phyloP scores from a whole-genome alignment of 192 early-diverging fungal genomes.

The Lobosporangium transversale region DNA sequence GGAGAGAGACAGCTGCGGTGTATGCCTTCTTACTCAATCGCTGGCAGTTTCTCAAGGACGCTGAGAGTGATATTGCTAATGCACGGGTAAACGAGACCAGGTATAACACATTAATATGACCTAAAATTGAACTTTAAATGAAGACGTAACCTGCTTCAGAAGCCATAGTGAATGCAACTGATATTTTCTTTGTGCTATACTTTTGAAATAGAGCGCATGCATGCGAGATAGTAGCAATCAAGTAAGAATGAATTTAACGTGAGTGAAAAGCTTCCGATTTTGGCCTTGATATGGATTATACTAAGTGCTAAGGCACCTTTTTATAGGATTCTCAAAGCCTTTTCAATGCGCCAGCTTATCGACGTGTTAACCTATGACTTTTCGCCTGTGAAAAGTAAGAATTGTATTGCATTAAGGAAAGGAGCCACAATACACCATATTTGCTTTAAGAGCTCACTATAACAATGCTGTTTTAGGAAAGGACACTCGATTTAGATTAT shows the following conservation, averaged over 20 bases:
- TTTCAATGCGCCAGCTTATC: constrained; percentile 45
- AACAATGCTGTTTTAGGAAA: constrained; percentile 15
- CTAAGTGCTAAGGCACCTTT: neutral
- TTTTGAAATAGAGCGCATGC: constrained; percentile 43
- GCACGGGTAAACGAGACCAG: constrained; percentile 50
- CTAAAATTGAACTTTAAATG: neutral
- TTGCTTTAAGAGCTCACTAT: neutral
- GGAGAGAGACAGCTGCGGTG: constrained; percentile 48
- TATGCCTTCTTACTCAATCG: constrained; percentile 46
- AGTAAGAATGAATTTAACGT: constrained; percentile 7
- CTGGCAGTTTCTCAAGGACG: constrained; percentile 51
- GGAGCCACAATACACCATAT: neutral
- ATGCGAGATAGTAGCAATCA: constrained; percentile 57
- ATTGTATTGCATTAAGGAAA: neutral
- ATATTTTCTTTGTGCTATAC: constrained; percentile 5
- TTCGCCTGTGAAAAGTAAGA: constrained; percentile 39
- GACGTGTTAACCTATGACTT: constrained; percentile 55
- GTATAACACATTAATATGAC: constrained; percentile 1
- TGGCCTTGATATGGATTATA: too few relatives aligned
- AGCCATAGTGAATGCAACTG: too few relatives aligned
- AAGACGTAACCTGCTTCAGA: too few relatives aligned
- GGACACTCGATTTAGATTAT: constrained; percentile 18
- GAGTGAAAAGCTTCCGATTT: neutral
- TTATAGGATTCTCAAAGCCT: constrained; percentile 47
- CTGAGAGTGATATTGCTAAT: constrained; percentile 44